Evolutionary conservation across 1,139 yeast genomes (phyloP).

Genomic region (Hyphopichia wangnamkhiaoensis): DNA sequence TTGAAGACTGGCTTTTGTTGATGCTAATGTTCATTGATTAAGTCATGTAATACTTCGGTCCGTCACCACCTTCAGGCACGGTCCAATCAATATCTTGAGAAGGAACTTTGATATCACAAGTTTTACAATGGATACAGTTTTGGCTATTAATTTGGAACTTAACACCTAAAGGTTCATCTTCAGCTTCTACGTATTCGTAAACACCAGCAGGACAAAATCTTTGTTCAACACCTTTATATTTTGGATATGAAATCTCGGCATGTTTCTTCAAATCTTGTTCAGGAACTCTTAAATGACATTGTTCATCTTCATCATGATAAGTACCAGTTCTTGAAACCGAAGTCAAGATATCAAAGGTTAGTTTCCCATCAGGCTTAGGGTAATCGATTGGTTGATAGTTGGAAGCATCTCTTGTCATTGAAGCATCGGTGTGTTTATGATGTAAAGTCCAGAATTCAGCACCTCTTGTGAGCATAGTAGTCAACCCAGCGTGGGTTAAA

Average conservation of each 20-base stretch:
- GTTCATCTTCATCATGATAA: constrained; percentile 91
- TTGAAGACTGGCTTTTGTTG: not conserved
- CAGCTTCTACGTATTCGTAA: constrained; percentile 84
- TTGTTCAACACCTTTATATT: constrained; percentile 81
- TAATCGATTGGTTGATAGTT: constrained; percentile 72
- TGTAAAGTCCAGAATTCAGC: constrained; percentile 84
- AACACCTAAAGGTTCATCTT: constrained; percentile 59
- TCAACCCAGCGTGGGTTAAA: constrained; percentile 78
- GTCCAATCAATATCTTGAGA: constrained; percentile 92
- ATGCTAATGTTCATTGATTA: constrained; percentile 20
- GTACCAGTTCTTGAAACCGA: constrained; percentile 96
- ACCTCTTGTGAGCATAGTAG: constrained; percentile 76
- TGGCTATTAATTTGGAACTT: constrained; percentile 91
- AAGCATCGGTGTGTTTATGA: constrained; percentile 72
- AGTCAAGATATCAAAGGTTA: constrained; percentile 88
- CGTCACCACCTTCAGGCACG: constrained; percentile 98
- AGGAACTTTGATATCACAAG: constrained; percentile 96
- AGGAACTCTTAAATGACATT: constrained; percentile 81
- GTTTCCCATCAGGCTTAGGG: constrained; percentile 90
- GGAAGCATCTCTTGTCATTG: constrained; percentile 65
- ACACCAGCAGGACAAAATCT: constrained; percentile 99
- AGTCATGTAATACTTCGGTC: constrained; percentile 89
- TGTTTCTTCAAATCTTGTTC: constrained; percentile 70
- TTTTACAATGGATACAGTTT: constrained; percentile 96
- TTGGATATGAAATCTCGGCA: constrained; percentile 67